Evolutionary conservation across 2,329 filamentous ascomycete genomes (phyloP).

Genomic region (Hymenoscyphus infarciens): DNA sequence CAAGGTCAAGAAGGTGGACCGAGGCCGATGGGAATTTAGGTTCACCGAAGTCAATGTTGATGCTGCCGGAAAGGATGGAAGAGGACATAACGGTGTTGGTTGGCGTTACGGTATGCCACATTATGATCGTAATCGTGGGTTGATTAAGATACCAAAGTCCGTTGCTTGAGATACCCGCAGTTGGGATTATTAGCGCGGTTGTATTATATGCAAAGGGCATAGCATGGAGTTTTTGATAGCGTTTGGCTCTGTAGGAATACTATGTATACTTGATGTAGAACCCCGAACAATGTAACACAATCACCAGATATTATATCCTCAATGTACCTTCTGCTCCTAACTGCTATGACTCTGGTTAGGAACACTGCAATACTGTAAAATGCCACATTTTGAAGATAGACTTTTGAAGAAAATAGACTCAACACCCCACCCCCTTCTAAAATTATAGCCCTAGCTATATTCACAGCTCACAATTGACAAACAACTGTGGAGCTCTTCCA

Average conservation of each 20-base stretch:
- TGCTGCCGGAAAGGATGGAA: conserved; percentile 51
- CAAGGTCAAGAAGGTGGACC: conserved; percentile 44
- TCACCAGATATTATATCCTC: background rate
- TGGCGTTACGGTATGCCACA: conserved; percentile 62
- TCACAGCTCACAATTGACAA: too few species aligned
- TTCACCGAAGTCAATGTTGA: conserved; percentile 58
- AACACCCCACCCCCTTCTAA: too few species aligned
- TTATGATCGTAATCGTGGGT: conserved; percentile 59
- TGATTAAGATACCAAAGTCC: conserved; percentile 64
- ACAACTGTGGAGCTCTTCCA: too few species aligned
- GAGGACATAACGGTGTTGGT: conserved; percentile 50
- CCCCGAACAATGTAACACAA: conserved; percentile 4
- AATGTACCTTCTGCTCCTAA: too few species aligned
- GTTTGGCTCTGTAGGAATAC: conserved; percentile 17
- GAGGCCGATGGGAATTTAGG: conserved; percentile 56
- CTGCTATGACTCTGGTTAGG: too few species aligned
- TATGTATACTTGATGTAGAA: conserved; percentile 6
- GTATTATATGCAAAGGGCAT: conserved; percentile 16
- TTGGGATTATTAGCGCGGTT: conserved; percentile 4
- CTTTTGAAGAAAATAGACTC: too few species aligned
- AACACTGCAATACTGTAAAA: background rate
- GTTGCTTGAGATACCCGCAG: conserved; percentile 37
- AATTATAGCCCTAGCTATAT: too few species aligned
- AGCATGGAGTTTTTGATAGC: conserved; percentile 18
- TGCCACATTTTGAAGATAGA: too few species aligned